phyloP scores from a whole-genome alignment of 2,329 filamentous ascomycete species.

The Fusarium tupiense region DNA sequence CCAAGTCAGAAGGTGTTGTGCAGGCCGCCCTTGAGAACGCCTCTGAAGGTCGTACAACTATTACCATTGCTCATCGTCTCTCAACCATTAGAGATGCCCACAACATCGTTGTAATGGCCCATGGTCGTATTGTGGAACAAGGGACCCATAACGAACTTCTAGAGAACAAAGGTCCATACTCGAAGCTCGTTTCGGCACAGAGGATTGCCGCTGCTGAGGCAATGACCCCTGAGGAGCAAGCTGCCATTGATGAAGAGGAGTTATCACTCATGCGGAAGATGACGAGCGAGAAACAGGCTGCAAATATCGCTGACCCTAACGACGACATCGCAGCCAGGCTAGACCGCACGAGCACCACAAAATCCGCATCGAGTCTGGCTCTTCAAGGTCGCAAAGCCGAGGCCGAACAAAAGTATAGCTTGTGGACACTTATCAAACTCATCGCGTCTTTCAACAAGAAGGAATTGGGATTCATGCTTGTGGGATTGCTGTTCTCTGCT shows the following conservation, averaged over 20 bases:
- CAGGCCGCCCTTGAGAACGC: conserved; percentile 92
- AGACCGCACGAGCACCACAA: conserved; percentile 62
- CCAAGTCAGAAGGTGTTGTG: conserved; percentile 92
- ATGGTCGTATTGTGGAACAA: conserved; percentile 89
- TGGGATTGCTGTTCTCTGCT: conserved; percentile 77
- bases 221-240: conserved; percentile 61
- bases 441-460: conserved; percentile 81
- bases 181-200: conserved; percentile 87
- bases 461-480: conserved; percentile 76
- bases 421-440: conserved; percentile 81
- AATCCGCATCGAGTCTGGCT: conserved; percentile 75
- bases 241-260: conserved; percentile 59
- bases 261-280: conserved; percentile 61
- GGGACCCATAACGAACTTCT: conserved; percentile 87
- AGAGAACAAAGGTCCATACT: conserved; percentile 77
- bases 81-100: conserved; percentile 95
- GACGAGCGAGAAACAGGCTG: conserved; percentile 53
- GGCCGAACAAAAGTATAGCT: conserved; percentile 67
- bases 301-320: conserved; percentile 65
- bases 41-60: conserved; percentile 87
- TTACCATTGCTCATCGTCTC: conserved; percentile 93
- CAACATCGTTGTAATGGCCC: conserved; percentile 93
- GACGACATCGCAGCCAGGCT: conserved; percentile 70
- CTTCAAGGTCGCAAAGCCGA: conserved; percentile 65
- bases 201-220: conserved; percentile 74